These are phyloP conservation scores for Rhododendron simsii DNA, from an alignment of 148 eudicot species.

Conservation along the genomic window DNA sequence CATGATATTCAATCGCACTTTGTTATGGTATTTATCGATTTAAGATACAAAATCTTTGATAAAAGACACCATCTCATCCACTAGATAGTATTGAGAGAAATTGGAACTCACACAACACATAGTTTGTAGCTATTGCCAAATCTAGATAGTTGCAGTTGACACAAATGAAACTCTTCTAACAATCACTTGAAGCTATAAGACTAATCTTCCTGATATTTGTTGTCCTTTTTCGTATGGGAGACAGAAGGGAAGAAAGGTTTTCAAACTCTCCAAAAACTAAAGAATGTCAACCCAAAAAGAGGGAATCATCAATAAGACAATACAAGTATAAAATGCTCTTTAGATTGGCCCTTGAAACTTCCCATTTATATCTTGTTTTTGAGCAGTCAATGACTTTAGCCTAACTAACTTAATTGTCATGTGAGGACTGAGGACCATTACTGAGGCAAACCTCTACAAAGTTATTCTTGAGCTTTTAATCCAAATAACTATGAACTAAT, in stretches of 20 bases:
- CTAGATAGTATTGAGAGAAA: neutral
- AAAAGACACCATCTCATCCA: neutral
- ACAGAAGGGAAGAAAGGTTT: neutral
- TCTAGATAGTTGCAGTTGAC: neutral
- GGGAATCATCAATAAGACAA: neutral
- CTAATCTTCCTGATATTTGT: neutral
- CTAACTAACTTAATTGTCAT: neutral
- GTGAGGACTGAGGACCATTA: neutral
- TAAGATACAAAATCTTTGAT: neutral
- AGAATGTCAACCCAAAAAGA: neutral
- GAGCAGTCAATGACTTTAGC: neutral
- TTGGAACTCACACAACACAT: neutral
- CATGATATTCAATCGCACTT: neutral
- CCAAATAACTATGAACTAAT: neutral
- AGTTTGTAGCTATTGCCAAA: neutral
- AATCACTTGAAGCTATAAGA: neutral
- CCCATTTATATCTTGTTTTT: neutral
- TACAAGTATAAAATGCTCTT: neutral
- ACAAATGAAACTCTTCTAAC: neutral
- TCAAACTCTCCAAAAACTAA: neutral
- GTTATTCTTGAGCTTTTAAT: neutral
- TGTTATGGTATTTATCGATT: neutral
- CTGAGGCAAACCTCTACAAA: neutral
- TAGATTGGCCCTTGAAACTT: neutral
- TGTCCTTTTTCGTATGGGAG: neutral